These are phyloP conservation scores for Capsicum chinense DNA, from an alignment of 257 asterid species.

Conservation along the genomic window DNA sequence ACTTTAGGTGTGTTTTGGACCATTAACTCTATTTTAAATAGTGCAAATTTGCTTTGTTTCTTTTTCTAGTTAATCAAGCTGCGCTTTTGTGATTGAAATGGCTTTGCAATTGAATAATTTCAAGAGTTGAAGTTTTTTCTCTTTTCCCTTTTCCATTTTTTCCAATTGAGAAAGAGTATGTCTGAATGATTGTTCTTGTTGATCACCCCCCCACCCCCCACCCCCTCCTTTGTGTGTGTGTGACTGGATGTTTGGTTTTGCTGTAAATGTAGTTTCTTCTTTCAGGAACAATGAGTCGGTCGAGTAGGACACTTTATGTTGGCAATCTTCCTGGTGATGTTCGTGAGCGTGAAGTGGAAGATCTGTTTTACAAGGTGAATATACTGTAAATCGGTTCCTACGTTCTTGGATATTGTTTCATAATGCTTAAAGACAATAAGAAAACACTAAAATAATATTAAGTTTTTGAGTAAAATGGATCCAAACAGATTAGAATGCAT, in stretches of 20 bases:
- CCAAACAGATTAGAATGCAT: neutral
- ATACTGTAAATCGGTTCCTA: neutral
- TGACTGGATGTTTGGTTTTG: neutral
- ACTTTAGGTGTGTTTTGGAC: no score
- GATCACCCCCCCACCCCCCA: neutral
- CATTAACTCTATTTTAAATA: no score
- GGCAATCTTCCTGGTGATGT: conserved; percentile 99
- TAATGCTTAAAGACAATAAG: neutral
- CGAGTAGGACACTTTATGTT: conserved; percentile 92
- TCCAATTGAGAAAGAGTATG: no score
- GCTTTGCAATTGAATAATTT: no score
- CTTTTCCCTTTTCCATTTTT: no score
- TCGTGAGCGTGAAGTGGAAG: conserved; percentile 97
- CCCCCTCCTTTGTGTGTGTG: neutral
- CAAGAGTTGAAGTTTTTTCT: no score
- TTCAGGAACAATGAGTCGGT: conserved; percentile 79
- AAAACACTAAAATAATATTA: neutral
- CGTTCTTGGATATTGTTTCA: neutral
- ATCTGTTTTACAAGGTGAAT: conserved; percentile 85
- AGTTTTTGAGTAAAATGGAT: neutral
- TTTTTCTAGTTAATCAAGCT: no score
- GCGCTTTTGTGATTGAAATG: no score
- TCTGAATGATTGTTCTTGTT: neutral
- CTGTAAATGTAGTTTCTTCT: neutral
- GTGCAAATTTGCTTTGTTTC: no score